Evolutionary conservation across 176 grass and related monocot genomes (phyloP).

Genomic region (Areca catechu): DNA sequence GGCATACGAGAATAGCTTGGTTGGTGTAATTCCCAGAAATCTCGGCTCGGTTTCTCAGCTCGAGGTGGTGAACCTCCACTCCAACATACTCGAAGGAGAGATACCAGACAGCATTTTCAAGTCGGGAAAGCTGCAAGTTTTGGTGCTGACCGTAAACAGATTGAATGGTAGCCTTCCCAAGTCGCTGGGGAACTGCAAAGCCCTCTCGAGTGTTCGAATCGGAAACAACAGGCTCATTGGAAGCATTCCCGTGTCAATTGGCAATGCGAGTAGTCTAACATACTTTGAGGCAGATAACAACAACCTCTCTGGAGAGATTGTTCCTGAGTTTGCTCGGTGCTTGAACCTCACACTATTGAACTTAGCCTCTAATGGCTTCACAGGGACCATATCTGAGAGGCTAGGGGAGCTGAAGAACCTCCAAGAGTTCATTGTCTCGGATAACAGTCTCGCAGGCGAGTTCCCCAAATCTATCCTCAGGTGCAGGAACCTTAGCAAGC

Average conservation of each 20-base stretch:
- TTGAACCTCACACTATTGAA: conserved; percentile 83
- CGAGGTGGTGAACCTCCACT: conserved; percentile 81
- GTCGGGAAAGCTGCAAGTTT: conserved; percentile 44
- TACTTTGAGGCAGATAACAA: conserved; percentile 92
- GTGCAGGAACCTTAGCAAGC: conserved; percentile 87
- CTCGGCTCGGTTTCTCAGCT: conserved; percentile 48
- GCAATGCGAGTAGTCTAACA: conserved; percentile 55
- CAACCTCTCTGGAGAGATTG: conserved; percentile 53
- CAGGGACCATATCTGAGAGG: conserved; percentile 40
- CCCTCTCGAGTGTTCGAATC: conserved; percentile 70
- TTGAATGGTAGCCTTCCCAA: conserved; percentile 69
- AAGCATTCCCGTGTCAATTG: conserved; percentile 50
- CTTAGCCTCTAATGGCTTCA: conserved; percentile 57
- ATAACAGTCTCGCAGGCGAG: conserved; percentile 54
- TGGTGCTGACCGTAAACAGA: conserved; percentile 73
- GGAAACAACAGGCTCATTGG: conserved; percentile 66
- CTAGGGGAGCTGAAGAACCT: conserved; percentile 60
- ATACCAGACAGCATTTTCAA: conserved; percentile 70
- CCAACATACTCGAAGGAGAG: conserved; percentile 60
- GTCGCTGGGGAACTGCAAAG: conserved; percentile 42
- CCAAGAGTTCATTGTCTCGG: conserved; percentile 70
- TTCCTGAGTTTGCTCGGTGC: conserved; percentile 50
- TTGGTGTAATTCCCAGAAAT: conserved; percentile 43
- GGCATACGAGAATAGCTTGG: conserved; percentile 73
- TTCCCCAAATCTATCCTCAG: conserved; percentile 54